phyloP scores from a whole-genome alignment of 225 moss, liverwort and hornwort species.

The Marchantia paleacea region DNA sequence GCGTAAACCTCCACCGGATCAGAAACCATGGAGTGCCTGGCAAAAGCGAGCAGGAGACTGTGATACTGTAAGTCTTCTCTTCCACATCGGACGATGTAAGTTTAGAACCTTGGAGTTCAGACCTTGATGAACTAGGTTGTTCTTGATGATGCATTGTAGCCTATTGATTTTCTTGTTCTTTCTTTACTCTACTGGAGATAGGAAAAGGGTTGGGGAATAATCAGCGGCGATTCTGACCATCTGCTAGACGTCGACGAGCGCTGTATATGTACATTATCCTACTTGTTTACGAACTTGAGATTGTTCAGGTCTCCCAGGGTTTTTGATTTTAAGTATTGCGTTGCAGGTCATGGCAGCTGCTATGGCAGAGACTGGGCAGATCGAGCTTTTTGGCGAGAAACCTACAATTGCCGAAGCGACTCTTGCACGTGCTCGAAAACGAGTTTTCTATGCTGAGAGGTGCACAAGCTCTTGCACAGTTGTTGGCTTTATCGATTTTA shows the following conservation, averaged over 20 bases:
- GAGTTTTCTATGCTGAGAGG: slow-evolving; percentile 87
- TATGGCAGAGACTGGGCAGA: slow-evolving; percentile 91
- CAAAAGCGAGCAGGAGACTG: slow-evolving; percentile 83
- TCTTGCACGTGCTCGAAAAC: slow-evolving; percentile 91
- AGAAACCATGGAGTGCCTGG: slow-evolving; percentile 97
- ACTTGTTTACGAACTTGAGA: not conserved
- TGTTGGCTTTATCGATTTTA: not conserved
- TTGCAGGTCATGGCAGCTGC: slow-evolving; percentile 91
- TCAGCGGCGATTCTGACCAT: not conserved
- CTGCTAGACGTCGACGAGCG: not conserved
- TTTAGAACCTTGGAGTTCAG: not conserved
- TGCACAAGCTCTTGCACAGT: slow-evolving; percentile 17
- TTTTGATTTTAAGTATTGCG: not conserved
- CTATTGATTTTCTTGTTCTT: not conserved
- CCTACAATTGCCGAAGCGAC: slow-evolving; percentile 90
- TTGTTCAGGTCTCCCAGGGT: too few species aligned
- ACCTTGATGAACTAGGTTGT: not conserved
- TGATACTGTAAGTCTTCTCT: slow-evolving; percentile 59
- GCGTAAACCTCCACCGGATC: slow-evolving; percentile 64
- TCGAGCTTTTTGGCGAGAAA: slow-evolving; percentile 81
- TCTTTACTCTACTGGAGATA: not conserved
- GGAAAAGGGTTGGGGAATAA: not conserved
- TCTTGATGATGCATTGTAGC: too few species aligned
- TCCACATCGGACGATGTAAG: not conserved
- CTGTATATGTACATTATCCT: not conserved